Evolutionary conservation across 2,329 filamentous ascomycete species (phyloP), one percentile per base, ranked within the genome.

Genomic region (Geosmithia morbida): DNA sequence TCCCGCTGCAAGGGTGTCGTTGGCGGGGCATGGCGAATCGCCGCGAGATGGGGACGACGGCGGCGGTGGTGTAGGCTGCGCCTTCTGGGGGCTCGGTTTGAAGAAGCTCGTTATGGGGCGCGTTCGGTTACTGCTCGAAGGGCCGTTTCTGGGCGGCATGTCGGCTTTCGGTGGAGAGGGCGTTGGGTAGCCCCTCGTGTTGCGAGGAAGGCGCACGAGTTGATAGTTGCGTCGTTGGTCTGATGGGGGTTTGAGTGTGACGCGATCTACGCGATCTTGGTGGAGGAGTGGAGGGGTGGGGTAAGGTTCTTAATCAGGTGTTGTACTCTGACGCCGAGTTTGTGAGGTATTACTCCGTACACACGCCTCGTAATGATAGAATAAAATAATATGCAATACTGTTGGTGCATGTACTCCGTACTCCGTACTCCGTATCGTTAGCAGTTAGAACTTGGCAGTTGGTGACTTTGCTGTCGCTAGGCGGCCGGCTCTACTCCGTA

Each of bases 71-170:
- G 43, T 8, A 4, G 20, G 18, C 41, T 41, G 40, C 16, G 22
- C 16, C 22, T 20, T 7, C 20, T 33, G 33, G 22, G 43, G 17
- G 11, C 11, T 11, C 5, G 43, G 43, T 16, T 33, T 33, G 43
- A 45, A 45, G 43, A 45, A 45, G 43, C 22, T 45, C 20, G 43
- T 45, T 20, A 45, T 45, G 22, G 30, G 11, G 16, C 22, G 17
- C 17, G 7, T 17, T 4, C 19, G n/a, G 16, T 17, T 17, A 7
- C 16, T 11, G 22, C 43, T n/a, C 6, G 43, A 7, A 26, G 26
- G 13, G 2, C 17, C 11, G n/a, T 37, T 11, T 37, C 26, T 43
- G 4, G 43, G 43, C 14, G 43, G 43, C 43, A 45, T 45, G 11
- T 22, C 26, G 7, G 41, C 11, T 7, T 16, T 6, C 14, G 10